These are phyloP conservation scores for Dictyostelium capitatum DNA, from an alignment of 78 protist genomes.

Conservation along the genomic window DNA sequence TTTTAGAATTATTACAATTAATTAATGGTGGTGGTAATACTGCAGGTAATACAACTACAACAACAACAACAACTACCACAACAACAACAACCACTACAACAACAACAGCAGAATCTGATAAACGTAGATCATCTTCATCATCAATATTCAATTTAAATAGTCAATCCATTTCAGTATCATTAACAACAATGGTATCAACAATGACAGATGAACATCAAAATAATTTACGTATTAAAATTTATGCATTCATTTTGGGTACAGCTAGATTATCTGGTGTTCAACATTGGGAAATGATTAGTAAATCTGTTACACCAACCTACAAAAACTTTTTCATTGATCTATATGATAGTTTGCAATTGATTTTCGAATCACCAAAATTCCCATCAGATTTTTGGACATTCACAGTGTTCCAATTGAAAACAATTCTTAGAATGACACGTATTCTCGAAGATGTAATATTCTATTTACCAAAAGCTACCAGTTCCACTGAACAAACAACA, in stretches of 20 bases:
- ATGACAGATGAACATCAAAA: constrained; percentile 46
- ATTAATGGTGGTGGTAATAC: constrained; percentile 11
- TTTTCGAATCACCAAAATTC: constrained; percentile 72
- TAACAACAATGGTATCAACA: constrained; percentile 40
- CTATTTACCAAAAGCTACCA: background rate
- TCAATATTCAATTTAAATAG: too few species aligned
- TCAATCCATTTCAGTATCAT: background rate
- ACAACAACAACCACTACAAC: background rate
- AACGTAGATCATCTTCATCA: constrained; percentile 57
- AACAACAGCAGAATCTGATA: background rate
- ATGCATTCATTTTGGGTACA: constrained; percentile 69
- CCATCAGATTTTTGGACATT: constrained; percentile 81
- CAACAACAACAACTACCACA: background rate
- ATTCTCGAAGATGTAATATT: constrained; percentile 71
- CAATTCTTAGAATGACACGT: constrained; percentile 68
- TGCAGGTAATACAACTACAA: background rate
- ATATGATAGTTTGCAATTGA: constrained; percentile 38
- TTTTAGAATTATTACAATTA: constrained; percentile 58
- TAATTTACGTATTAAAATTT: constrained; percentile 55
- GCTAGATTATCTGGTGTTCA: constrained; percentile 69
- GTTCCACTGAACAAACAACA: background rate
- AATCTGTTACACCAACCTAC: constrained; percentile 11
- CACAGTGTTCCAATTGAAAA: constrained; percentile 72
- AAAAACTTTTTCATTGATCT: constrained; percentile 65
- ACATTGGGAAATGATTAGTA: constrained; percentile 71